Conservation (phyloP, 2,329 filamentous ascomycete genomes). For the Clarireedia paspali region DNA sequence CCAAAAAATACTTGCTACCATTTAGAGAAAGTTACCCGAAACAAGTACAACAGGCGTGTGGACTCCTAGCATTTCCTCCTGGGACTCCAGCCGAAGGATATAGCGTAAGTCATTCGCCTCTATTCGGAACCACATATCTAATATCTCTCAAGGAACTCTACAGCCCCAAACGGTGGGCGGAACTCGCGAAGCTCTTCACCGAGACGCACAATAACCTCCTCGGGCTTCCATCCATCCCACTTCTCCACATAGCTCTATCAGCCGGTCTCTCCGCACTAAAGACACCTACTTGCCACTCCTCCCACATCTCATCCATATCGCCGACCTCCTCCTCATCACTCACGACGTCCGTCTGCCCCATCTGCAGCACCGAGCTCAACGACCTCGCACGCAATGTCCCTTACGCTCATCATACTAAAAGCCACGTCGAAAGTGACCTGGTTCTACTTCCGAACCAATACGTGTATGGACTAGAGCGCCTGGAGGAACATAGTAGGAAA, state of each 20-base stretch:
- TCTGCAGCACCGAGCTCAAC: constrained; percentile 93
- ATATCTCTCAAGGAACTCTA: constrained; percentile 55
- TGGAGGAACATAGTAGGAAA: constrained; percentile 74
- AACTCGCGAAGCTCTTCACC: constrained; percentile 74
- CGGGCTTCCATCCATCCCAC: constrained; percentile 70
- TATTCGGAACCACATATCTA: neutral
- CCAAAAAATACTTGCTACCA: constrained; percentile 70
- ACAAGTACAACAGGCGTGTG: constrained; percentile 66
- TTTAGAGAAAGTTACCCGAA: constrained; percentile 61
- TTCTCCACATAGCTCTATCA: constrained; percentile 84
- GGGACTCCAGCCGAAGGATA: constrained; percentile 53
- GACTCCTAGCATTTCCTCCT: constrained; percentile 68
- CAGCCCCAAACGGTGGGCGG: constrained; percentile 61
- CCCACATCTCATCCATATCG: constrained; percentile 22
- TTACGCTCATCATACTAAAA: constrained; percentile 92
- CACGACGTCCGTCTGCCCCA: constrained; percentile 73
- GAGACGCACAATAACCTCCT: constrained; percentile 81
- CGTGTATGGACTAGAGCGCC: constrained; percentile 69
- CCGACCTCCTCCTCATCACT: constrained; percentile 27
- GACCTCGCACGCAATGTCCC: constrained; percentile 82
- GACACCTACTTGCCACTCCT: constrained; percentile 82
- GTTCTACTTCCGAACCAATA: constrained; percentile 81
- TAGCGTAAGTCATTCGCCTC: constrained; percentile 15
- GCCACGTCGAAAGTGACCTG: constrained; percentile 80
- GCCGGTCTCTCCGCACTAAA: constrained; percentile 92